Conservation (phyloP, 1,284 basidiomycete genomes). For the Hemileia vastatrix region DNA sequence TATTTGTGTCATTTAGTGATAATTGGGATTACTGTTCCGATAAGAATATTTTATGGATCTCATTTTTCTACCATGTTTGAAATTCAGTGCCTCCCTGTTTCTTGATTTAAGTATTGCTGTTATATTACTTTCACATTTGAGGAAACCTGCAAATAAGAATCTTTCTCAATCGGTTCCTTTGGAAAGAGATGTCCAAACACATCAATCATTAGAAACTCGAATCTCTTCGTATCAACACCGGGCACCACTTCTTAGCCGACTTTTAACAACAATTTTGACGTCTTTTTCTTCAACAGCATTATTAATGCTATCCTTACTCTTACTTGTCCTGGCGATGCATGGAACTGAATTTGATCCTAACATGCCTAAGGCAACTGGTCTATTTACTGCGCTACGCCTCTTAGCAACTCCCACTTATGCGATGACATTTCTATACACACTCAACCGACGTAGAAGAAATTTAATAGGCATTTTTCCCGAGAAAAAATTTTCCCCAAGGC, state of each 20-base stretch:
- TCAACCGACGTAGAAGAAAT: conserved; percentile 6
- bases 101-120: conserved; percentile 20
- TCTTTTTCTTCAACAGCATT: conserved; percentile 22
- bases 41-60: no score
- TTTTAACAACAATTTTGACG: conserved; percentile 19
- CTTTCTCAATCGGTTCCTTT: neutral
- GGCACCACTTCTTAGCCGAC: conserved; percentile 17
- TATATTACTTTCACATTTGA: conserved; percentile 10
- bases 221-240: conserved; percentile 1
- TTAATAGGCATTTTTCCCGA: no score
- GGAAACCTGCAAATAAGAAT: neutral
- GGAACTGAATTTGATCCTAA: conserved; percentile 20
- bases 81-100: conserved; percentile 9
- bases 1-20: neutral
- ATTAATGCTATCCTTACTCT: conserved; percentile 21
- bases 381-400: conserved; percentile 18
- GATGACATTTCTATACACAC: conserved; percentile 20
- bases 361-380: conserved; percentile 19
- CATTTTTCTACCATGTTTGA: no score
- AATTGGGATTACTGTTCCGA: neutral
- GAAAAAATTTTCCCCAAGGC: no score
- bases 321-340: conserved; percentile 22
- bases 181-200: no score
- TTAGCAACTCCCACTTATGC: conserved; percentile 22
- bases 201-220: neutral